Percentiles rank a stretch among this genome's conserved stretches.
phyloP scores from a whole-genome alignment of 257 asterid genomes.

The Rauvolfia tetraphylla region DNA sequence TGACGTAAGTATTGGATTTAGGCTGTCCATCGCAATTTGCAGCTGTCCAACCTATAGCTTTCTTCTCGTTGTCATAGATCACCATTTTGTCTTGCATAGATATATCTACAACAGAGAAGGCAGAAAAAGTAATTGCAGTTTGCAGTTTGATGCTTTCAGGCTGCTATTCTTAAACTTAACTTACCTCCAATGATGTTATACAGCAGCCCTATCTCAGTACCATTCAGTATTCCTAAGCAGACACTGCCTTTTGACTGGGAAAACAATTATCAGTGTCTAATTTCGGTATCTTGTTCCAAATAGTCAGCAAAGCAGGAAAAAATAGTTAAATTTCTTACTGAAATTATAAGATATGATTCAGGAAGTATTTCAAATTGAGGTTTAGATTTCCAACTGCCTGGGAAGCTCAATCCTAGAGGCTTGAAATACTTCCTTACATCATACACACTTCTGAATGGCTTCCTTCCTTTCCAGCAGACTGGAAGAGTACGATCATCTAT shows the following conservation, averaged over 20 bases:
- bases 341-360: conserved; percentile 78
- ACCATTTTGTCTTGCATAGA: conserved; percentile 90
- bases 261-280: conserved; percentile 1
- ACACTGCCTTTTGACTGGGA: conserved; percentile 79
- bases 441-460: conserved; percentile 58
- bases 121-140: too few relatives aligned
- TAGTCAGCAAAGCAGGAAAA: neutral
- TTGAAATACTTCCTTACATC: conserved; percentile 86
- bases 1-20: conserved; percentile 25
- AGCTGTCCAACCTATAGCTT: conserved; percentile 72
- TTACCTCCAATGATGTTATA: conserved; percentile 93
- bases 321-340: conserved; percentile 50
- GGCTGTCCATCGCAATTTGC: conserved; percentile 75
- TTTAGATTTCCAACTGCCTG: conserved; percentile 68
- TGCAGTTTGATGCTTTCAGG: too few relatives aligned
- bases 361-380: conserved; percentile 75
- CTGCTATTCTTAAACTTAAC: neutral
- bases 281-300: conserved; percentile 4
- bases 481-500: conserved; percentile 75
- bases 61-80: conserved; percentile 85
- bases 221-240: conserved; percentile 88
- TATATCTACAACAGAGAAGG: conserved; percentile 57
- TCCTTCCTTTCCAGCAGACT: conserved; percentile 83
- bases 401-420: conserved; percentile 60
- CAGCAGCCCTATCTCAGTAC: conserved; percentile 81